Conservation (phyloP, 306 rosid species). For the Trichosanthes truncata region DNA sequence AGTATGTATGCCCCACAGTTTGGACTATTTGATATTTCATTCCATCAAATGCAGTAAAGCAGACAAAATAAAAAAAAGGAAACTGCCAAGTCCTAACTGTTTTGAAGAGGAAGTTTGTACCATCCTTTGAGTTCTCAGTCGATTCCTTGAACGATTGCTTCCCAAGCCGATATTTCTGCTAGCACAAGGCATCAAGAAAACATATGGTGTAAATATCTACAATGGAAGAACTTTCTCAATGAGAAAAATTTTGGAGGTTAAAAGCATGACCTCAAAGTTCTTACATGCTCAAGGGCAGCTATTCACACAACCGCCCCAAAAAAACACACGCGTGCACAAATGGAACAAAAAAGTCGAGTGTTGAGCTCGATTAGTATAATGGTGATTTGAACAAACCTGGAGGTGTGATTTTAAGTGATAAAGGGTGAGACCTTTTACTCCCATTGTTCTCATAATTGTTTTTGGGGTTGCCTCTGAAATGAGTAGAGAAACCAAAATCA, state of each 20-base stretch:
- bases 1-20: background rate
- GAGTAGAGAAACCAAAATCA: constrained; percentile 4
- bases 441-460: constrained; percentile 56
- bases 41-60: background rate
- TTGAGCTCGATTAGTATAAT: background rate
- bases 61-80: background rate
- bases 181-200: constrained; percentile 14
- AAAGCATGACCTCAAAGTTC: background rate
- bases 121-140: constrained; percentile 39
- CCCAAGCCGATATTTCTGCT: constrained; percentile 49
- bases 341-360: background rate
- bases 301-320: background rate
- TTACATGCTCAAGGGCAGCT: background rate
- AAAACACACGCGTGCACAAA: too few relatives aligned
- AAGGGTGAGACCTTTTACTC: constrained; percentile 54
- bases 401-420: constrained; percentile 60
- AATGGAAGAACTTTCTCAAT: background rate
- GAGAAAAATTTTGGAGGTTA: background rate
- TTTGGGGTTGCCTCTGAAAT: constrained; percentile 54
- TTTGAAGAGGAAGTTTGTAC: constrained; percentile 17
- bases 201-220: constrained; percentile 2
- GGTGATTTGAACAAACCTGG: constrained; percentile 28
- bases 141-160: constrained; percentile 50
- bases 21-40: background rate
- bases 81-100: background rate